Base-by-base conservation (phyloP, 331 rosid species). In the Ulmus americana region DNA sequence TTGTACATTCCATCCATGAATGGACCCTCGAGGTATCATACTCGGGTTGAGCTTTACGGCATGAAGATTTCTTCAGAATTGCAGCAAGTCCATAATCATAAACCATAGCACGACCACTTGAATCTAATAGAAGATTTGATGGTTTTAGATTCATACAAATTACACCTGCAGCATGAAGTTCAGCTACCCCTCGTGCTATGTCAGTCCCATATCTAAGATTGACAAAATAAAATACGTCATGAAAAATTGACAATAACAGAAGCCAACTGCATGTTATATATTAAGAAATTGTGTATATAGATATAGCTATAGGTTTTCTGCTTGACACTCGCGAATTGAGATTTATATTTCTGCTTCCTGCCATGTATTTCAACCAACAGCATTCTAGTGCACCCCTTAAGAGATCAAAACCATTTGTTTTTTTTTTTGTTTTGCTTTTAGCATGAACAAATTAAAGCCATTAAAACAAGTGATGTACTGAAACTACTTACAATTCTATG, bases 141-240 rank as follows among this genome's bases (percentile, higher is more conserved):
- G 98, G 98, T 77, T 94, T 89, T 68, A 94, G 69, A 82, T 87
- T 94, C 98, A 94, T 94, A 84, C 98, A 94, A 67, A 94, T 80
- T 71, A 94, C 90, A 5, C 97, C 97, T 39, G 97, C 97, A 13
- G 97, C 97, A 44, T 94, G 98, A 74, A 94, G 97, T 75, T 94
- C 98, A 71, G 90, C 95, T 61, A 94, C 98, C 57, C 98, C 98
- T 52, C 97, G 81, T 54, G 98, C 95, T 79, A 94, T 86, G 68
- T 94, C 98, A 35, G 97, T 95, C 59, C 98, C 98, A 42, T 87
- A 94, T 81, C 98, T 94, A 80, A 77, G 74, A 77, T 56, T 55
- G 59, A 65, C 12, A 83, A 52, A 42, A 47, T 39, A 55, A 70
- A 67, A 66, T 28, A 60, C 16, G 65, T 82, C 78, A 79, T 43